phyloP scores from a whole-genome alignment of 805 yeast species.

The Saitoella complicata region DNA sequence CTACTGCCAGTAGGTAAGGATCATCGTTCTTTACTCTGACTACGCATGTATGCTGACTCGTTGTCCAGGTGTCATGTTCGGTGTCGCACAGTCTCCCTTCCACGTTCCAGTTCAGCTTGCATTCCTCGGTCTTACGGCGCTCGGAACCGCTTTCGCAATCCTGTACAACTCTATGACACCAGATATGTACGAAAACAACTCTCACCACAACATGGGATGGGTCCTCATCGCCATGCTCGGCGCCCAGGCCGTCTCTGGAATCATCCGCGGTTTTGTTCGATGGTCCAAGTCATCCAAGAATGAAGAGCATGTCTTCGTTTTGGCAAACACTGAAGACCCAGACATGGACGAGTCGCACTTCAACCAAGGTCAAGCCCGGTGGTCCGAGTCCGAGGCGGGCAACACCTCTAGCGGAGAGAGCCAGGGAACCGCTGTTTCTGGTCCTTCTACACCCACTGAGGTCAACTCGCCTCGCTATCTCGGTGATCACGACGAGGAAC shows the following conservation, averaged over 20 bases:
- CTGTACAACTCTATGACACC: slow-evolving; percentile 36
- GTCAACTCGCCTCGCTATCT: not conserved
- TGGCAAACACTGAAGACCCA: slow-evolving; percentile 20
- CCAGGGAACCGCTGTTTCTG: not conserved
- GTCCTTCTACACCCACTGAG: not conserved
- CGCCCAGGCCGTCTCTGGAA: slow-evolving; percentile 39
- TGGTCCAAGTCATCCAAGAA: slow-evolving; percentile 21
- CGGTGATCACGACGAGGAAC: slow-evolving; percentile 6
- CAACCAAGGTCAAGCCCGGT: not conserved
- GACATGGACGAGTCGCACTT: slow-evolving; percentile 12
- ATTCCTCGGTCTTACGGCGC: slow-evolving; percentile 30
- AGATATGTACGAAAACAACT: slow-evolving; percentile 57
- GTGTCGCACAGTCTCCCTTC: slow-evolving; percentile 42
- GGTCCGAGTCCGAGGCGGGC: not conserved
- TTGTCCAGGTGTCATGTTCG: slow-evolving; percentile 34
- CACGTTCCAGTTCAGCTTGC: slow-evolving; percentile 39
- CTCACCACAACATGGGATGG: slow-evolving; percentile 50
- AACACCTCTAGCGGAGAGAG: not conserved
- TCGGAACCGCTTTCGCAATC: slow-evolving; percentile 43
- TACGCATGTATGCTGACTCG: too few relatives aligned
- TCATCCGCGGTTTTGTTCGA: slow-evolving; percentile 31
- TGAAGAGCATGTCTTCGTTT: slow-evolving; percentile 11
- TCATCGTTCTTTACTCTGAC: too few relatives aligned
- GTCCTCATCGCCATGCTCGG: slow-evolving; percentile 38
- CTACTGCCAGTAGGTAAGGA: slow-evolving; percentile 39